Evolutionary conservation across 1,284 basidiomycete genomes (phyloP).

Genomic region (Stygiomarasmius scandens): DNA sequence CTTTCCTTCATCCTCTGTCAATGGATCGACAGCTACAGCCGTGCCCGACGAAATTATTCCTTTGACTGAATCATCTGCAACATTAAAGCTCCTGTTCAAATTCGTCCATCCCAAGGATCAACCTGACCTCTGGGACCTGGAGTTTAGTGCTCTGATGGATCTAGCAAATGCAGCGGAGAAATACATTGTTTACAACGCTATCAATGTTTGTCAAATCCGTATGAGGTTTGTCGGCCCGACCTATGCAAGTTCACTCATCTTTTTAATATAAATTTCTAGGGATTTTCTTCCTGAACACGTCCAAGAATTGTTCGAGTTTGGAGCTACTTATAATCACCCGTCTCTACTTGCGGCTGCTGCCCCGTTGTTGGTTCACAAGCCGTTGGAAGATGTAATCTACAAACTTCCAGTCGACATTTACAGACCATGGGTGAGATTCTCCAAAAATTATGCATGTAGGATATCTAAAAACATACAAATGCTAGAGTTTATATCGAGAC

Average conservation of each 20-base stretch:
- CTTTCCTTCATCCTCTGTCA: constrained; percentile 26
- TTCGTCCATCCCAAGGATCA: constrained; percentile 2
- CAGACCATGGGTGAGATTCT: too few relatives aligned
- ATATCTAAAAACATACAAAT: too few relatives aligned
- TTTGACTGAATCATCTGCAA: neutral
- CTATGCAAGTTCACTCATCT: neutral
- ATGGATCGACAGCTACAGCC: constrained; percentile 11
- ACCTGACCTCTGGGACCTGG: neutral
- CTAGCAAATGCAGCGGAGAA: constrained; percentile 11
- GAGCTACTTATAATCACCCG: too few relatives aligned
- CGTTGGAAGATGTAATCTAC: too few relatives aligned
- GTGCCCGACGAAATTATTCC: constrained; percentile 21
- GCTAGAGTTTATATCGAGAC: too few relatives aligned
- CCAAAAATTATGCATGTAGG: too few relatives aligned
- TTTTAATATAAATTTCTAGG: neutral
- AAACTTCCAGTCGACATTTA: too few relatives aligned
- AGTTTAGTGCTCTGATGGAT: neutral
- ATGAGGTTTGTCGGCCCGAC: neutral
- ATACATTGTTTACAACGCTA: constrained; percentile 7
- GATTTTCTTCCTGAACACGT: too few relatives aligned
- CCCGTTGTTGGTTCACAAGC: too few relatives aligned
- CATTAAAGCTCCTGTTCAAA: neutral
- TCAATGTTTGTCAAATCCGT: neutral
- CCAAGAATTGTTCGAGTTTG: too few relatives aligned
- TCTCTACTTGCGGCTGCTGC: too few relatives aligned